Evolutionary conservation across 2,329 filamentous ascomycete species (phyloP), one percentile per base, ranked within the genome.

Genomic region (Aspergillus fumigatiaffinis): DNA sequence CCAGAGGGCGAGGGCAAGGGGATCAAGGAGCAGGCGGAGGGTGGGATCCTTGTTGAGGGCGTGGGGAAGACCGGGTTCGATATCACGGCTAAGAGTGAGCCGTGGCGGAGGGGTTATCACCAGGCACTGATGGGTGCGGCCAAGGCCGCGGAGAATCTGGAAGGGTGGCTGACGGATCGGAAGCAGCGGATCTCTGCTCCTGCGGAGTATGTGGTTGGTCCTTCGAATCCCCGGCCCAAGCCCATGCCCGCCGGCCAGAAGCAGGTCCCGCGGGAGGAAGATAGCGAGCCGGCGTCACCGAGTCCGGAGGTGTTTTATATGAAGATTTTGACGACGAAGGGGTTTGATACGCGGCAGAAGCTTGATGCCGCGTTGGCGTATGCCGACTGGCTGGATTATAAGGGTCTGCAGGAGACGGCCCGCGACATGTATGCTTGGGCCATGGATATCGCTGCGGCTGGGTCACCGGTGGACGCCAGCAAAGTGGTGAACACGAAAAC

Each of bases 61-160:
- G 66, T 85, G 28, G 84, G 82, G 0, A 79, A 75, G 55, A 78
- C 80, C 2, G 85, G 86, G 0, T 85, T 85, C 62, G 90, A 96
- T 70, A 79, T 94, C 55, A 84, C 84, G 1, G 81, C 76, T 6
- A 96, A 92, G 78, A 88, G 86, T 61, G 91, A 95, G 73, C 81
- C 88, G 51, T 97, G 92, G 93, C 81, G 88, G 66, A 82, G 90
- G 55, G 92, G 91, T 1, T 97, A 97, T 74, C 92, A 88, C 68
- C 86, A 95, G 67, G 83, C 87, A 3, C 76, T 97, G 50, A 90
- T 97, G 85, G 82, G 88, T 10, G 85, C 85, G 58, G 92, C 88
- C 0, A 84, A 85, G 63, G 85, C 87, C 0, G 87, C 91, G 4
- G 92, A 97, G 74, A 85, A 92, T 64, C 77, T 95, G 25, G 90